A percentile compares a stretch with the other conserved stretches of the same genome.
Evolutionary conservation across 495 filamentous ascomycete genomes (phyloP).

Genomic region (Annulohypoxylon bovei): DNA sequence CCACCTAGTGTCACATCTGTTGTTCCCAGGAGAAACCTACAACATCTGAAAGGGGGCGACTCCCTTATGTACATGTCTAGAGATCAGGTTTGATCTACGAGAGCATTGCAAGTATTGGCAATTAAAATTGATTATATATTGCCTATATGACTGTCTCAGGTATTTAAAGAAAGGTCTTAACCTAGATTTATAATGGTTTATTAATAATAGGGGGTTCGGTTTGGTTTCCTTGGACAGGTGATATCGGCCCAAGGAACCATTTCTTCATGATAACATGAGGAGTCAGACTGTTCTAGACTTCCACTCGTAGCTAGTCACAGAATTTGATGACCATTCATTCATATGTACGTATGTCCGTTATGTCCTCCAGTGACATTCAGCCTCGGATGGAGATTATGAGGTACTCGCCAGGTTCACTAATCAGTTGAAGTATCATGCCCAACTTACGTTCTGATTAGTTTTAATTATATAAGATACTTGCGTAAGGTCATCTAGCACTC

Average conservation of each 20-base stretch:
- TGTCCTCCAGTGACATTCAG: background rate
- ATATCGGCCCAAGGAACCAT: background rate
- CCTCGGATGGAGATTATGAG: background rate
- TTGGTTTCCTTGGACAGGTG: background rate
- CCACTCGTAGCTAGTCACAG: background rate
- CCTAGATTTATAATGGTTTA: too few relatives aligned
- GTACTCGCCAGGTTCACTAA: background rate
- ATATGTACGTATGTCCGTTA: background rate
- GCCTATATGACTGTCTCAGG: too few relatives aligned
- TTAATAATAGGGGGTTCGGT: background rate
- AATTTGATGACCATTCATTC: too few relatives aligned
- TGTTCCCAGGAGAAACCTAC: too few relatives aligned
- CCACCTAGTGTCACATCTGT: too few relatives aligned
- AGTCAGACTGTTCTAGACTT: background rate
- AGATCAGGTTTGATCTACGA: too few relatives aligned
- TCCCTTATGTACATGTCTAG: too few relatives aligned
- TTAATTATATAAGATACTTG: background rate
- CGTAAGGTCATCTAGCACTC: background rate
- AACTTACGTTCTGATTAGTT: background rate
- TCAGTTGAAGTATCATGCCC: background rate
- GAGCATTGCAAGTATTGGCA: too few relatives aligned
- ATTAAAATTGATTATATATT: too few relatives aligned
- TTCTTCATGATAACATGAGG: background rate
- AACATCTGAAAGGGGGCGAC: too few relatives aligned
- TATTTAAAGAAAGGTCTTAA: too few relatives aligned